Percentiles rank a stretch among this genome's conserved stretches.
Conservation (phyloP, 2,329 filamentous ascomycete genomes). For the Didymella arachidicola region DNA sequence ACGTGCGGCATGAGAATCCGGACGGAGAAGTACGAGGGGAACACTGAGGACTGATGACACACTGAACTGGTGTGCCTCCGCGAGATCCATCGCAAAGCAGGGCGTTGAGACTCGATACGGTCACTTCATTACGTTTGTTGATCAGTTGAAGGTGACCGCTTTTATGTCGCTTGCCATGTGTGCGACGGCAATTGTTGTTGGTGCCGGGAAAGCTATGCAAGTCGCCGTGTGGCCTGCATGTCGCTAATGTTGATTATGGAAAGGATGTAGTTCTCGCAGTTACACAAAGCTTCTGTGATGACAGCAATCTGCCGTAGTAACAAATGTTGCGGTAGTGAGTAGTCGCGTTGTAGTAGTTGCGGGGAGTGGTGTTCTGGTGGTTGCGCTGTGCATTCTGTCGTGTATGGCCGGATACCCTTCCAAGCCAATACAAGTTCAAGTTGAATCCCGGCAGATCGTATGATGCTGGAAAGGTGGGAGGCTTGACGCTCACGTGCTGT, state of each 20-base stretch:
- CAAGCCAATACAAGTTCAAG: neutral
- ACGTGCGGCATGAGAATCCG: no score
- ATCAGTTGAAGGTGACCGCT: neutral
- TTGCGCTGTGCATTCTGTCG: neutral
- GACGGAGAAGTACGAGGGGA: no score
- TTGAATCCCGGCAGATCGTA: neutral
- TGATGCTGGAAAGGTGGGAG: neutral
- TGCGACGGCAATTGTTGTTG: slow-evolving; percentile 5
- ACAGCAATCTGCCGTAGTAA: neutral
- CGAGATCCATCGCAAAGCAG: neutral
- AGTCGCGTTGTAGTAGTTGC: neutral
- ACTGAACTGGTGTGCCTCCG: neutral
- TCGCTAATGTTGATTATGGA: neutral
- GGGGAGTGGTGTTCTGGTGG: neutral
- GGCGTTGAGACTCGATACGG: neutral
- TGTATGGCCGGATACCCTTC: neutral
- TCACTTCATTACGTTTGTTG: slow-evolving; percentile 4
- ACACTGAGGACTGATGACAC: no score
- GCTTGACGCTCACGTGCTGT: slow-evolving; percentile 7
- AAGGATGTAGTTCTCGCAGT: neutral
- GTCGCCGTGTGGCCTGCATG: slow-evolving; percentile 7
- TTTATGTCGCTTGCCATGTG: slow-evolving; percentile 2
- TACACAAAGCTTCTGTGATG: neutral
- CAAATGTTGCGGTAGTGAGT: neutral
- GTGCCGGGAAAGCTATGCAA: slow-evolving; percentile 1